These are phyloP conservation scores for Cladosporium cucumerinum DNA, from an alignment of 2,329 filamentous ascomycete genomes.

Conservation along the genomic window DNA sequence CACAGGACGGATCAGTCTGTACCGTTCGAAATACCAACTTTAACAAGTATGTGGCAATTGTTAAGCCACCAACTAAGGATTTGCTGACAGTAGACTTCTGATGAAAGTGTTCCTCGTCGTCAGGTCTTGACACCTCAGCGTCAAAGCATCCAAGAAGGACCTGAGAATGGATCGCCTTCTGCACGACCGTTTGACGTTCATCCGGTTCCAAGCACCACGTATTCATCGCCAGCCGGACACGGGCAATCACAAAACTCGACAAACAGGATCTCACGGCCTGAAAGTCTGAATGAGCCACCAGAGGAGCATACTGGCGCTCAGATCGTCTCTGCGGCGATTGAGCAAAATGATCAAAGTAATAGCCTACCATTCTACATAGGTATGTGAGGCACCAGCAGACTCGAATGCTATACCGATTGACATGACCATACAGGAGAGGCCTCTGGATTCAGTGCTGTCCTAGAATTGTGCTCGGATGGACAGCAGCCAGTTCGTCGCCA, in stretches of 20 bases:
- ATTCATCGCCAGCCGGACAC: background rate
- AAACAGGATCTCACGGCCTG: background rate
- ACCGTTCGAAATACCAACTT: background rate
- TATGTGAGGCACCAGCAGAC: background rate
- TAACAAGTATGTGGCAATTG: background rate
- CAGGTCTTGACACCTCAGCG: background rate
- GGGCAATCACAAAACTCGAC: background rate
- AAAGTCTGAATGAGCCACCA: background rate
- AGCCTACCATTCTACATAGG: conserved; percentile 7
- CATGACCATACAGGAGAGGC: background rate
- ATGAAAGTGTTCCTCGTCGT: background rate
- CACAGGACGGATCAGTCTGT: conserved; percentile 3
- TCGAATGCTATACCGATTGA: background rate
- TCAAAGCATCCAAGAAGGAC: background rate
- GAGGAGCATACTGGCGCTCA: conserved; percentile 10
- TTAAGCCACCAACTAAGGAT: background rate
- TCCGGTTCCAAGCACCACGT: background rate
- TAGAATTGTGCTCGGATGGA: conserved; percentile 8
- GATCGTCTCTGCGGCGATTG: conserved; percentile 2
- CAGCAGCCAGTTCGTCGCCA: conserved; percentile 8
- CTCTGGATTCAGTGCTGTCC: conserved; percentile 6
- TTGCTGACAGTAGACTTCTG: background rate
- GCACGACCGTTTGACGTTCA: background rate
- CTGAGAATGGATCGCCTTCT: background rate
- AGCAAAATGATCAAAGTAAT: background rate